Base-by-base conservation (phyloP, 495 filamentous ascomycete genomes). In the Aspergillus cavernicola region DNA sequence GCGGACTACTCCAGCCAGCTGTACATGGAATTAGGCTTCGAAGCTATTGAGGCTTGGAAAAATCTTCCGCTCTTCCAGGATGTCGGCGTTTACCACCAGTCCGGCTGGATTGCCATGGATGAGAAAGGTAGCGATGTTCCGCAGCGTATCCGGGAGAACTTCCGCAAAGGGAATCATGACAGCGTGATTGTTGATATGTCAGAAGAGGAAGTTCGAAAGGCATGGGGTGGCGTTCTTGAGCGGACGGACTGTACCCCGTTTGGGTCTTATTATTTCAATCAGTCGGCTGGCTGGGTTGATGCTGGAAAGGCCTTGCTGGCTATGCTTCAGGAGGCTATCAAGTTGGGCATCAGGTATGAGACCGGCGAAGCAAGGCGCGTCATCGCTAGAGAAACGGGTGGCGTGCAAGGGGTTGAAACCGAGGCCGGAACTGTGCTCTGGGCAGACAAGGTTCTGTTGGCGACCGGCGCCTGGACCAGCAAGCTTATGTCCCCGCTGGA, bases 381-480 rank as follows among this genome's bases (percentile, higher is more conserved):
- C 6, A 4, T 70, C 1, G 9, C 13, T 8, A 4, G 52, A 1
- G 61, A 52, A 8, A 61, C 53, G 3, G 28, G 39, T 7, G 53
- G 55, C 1, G 52, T 63, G 9, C 52, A 55, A 3, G 60, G 61
- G 4, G 64, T 73, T 10, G 43, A 65, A 26, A 66, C 60, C 7
- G 55, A 36, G 38, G 23, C 18, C 40, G 82, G 79, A 1, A 52
- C 61, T 11, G 36, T 55, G 0, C 55, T 76, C 4, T 52, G 15
- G 0, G 81, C 80, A 0, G 65, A 74, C 2, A 67, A 73, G 26
- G 65, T 78, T 15, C 57, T 85, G 2, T 61, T 87, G 19, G 76
- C 66, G 23, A 85, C 82, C 0, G 82, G 82, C 0, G 80, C 83
- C 8, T 77, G 69, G 62, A 87, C 83, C 2, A 66, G 64, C 51